Percentiles rank a stretch among this genome's conserved stretches.
Conservation (phyloP, 73 alveolate species). For the Symbiodinium pilosum region DNA sequence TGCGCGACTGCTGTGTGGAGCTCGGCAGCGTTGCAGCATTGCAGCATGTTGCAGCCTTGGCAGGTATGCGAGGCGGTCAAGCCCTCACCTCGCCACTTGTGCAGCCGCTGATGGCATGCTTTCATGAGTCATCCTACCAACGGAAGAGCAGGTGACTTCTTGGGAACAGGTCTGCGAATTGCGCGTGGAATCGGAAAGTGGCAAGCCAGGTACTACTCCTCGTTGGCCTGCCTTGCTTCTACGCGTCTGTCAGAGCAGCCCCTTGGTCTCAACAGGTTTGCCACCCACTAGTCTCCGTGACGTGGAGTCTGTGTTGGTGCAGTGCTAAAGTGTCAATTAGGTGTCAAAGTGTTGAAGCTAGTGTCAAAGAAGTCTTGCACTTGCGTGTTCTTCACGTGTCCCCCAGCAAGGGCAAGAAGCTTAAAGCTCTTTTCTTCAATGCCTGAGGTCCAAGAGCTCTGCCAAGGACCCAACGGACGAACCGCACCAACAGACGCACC, state of each 20-base stretch:
- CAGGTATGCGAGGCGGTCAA: neutral
- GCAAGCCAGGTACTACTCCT: slow-evolving; percentile 22
- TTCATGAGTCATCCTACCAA: neutral
- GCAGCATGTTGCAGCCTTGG: neutral
- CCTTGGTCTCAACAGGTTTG: too few relatives aligned
- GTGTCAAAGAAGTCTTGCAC: too few relatives aligned
- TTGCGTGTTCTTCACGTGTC: too few relatives aligned
- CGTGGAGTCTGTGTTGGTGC: too few relatives aligned
- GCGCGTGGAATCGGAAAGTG: neutral
- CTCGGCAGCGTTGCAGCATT: neutral
- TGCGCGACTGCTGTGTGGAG: neutral
- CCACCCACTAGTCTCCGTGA: too few relatives aligned
- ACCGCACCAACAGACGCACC: neutral
- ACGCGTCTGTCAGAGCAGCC: slow-evolving; percentile 31
- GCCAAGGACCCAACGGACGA: neutral
- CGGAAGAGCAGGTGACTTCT: neutral
- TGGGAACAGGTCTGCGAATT: neutral
- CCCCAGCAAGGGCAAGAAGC: too few relatives aligned
- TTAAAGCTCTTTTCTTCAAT: too few relatives aligned
- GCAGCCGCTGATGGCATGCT: neutral
- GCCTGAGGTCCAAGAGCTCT: neutral
- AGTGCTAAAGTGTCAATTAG: too few relatives aligned
- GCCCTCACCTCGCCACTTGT: neutral
- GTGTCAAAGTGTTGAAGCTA: too few relatives aligned
- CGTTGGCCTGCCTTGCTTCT: slow-evolving; percentile 50